A percentile compares a stretch with the other conserved stretches of the same genome.
These are phyloP conservation scores for Zygotorulaspora mrakii DNA, from an alignment of 1,139 yeast genomes.

Conservation along the genomic window DNA sequence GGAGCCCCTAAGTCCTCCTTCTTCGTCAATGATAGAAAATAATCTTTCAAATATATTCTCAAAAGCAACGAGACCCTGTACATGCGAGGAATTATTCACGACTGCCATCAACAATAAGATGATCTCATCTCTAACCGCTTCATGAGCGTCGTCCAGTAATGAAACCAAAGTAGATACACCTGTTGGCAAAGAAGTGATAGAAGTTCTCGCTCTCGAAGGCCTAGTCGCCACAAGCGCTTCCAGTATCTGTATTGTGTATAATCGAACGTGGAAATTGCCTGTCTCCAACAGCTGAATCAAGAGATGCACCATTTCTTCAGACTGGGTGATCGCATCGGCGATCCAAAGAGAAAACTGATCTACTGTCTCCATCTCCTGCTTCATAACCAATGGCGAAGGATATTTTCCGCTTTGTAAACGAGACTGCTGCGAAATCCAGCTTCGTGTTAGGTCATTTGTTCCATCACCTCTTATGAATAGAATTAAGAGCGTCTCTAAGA, in stretches of 20 bases:
- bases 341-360: conserved; percentile 94
- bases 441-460: conserved; percentile 50
- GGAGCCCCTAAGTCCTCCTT: conserved; percentile 91
- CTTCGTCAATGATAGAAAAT: conserved; percentile 73
- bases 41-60: conserved; percentile 86
- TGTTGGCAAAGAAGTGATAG: conserved; percentile 67
- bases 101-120: conserved; percentile 78
- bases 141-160: conserved; percentile 67
- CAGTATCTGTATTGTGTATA: conserved; percentile 78
- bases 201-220: conserved; percentile 68
- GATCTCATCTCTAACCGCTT: conserved; percentile 88
- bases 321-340: conserved; percentile 86
- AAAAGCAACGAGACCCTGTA: conserved; percentile 90
- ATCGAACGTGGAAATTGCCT: conserved; percentile 67
- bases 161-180: conserved; percentile 74
- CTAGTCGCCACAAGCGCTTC: conserved; percentile 83
- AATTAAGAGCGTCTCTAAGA: conserved; percentile 79
- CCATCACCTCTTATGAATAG: conserved; percentile 69
- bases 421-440: conserved; percentile 73
- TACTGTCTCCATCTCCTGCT: conserved; percentile 46
- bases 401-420: conserved; percentile 75
- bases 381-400: conserved; percentile 72
- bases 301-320: conserved; percentile 53
- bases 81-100: conserved; percentile 76
- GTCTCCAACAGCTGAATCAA: conserved; percentile 56